Evolutionary conservation across 495 filamentous ascomycete species (phyloP).

Genomic region (Lophium mytilinum): DNA sequence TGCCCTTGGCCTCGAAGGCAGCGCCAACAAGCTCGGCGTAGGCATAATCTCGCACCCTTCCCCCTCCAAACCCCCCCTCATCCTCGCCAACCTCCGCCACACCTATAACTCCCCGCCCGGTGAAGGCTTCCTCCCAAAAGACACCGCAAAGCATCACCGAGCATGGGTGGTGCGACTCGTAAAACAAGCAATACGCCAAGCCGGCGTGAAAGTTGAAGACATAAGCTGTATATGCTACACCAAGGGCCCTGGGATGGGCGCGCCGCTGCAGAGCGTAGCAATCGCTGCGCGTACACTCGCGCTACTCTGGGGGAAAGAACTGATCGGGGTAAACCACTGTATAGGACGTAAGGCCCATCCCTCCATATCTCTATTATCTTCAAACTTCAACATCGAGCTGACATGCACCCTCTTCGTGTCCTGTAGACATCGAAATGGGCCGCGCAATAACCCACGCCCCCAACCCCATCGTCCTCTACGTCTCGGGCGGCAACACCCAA

Average conservation of each 20-base stretch:
- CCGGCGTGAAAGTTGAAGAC: constrained; percentile 52
- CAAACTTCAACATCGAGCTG: neutral
- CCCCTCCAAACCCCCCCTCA: constrained; percentile 48
- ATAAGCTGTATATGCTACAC: constrained; percentile 94
- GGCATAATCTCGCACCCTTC: constrained; percentile 76
- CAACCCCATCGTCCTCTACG: constrained; percentile 95
- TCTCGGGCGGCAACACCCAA: constrained; percentile 94
- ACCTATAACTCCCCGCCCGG: constrained; percentile 89
- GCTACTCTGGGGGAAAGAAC: constrained; percentile 75
- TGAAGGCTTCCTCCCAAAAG: constrained; percentile 91
- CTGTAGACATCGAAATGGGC: constrained; percentile 87
- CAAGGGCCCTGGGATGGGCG: constrained; percentile 92
- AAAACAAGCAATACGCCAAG: constrained; percentile 64
- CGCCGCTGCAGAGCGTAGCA: constrained; percentile 81
- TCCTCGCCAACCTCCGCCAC: constrained; percentile 91
- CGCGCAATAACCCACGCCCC: constrained; percentile 80
- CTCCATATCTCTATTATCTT: neutral
- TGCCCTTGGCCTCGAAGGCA: constrained; percentile 89
- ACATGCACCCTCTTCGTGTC: neutral
- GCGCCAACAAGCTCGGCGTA: constrained; percentile 94
- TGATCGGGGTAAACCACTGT: constrained; percentile 95
- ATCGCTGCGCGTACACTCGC: constrained; percentile 74
- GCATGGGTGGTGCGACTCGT: constrained; percentile 73
- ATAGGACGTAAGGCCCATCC: constrained; percentile 61
- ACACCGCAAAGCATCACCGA: constrained; percentile 88